phyloP scores from a whole-genome alignment of 2,329 filamentous ascomycete genomes.

The Davidsoniella australis region DNA sequence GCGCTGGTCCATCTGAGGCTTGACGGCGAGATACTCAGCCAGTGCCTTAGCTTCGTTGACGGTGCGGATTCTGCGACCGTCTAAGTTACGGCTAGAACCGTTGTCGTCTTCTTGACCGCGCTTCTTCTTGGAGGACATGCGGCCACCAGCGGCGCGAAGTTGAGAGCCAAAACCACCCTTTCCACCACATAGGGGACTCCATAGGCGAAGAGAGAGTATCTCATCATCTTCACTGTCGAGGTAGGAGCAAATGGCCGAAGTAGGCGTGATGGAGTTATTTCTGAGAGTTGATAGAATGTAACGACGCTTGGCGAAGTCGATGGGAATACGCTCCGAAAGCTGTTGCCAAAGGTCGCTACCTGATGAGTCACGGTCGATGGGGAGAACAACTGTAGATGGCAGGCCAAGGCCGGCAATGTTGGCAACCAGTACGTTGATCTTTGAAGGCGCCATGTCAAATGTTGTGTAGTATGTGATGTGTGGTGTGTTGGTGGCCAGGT shows the following conservation, averaged over 20 bases:
- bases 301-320: conserved; percentile 26
- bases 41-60: conserved; percentile 90
- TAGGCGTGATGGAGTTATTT: conserved; percentile 48
- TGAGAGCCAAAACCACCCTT: conserved; percentile 98
- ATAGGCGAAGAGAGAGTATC: conserved; percentile 69
- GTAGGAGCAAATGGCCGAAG: conserved; percentile 43
- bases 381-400: conserved; percentile 67
- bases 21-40: conserved; percentile 85
- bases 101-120: conserved; percentile 68
- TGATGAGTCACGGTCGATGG: conserved; percentile 46
- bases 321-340: conserved; percentile 45
- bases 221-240: conserved; percentile 40
- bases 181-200: conserved; percentile 66
- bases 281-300: conserved; percentile 69
- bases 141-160: conserved; percentile 84
- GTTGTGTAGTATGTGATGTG: not conserved
- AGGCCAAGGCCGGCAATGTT: conserved; percentile 70
- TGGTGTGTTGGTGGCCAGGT: too few relatives aligned
- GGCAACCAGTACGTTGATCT: conserved; percentile 68
- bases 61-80: conserved; percentile 75
- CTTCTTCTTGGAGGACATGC: conserved; percentile 94
- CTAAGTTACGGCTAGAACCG: conserved; percentile 81
- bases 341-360: conserved; percentile 48
- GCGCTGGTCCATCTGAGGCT: conserved; percentile 91
- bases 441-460: conserved; percentile 33